Evolutionary conservation across 176 grass and related monocot species (phyloP).

Genomic region (Puya raimondii): DNA sequence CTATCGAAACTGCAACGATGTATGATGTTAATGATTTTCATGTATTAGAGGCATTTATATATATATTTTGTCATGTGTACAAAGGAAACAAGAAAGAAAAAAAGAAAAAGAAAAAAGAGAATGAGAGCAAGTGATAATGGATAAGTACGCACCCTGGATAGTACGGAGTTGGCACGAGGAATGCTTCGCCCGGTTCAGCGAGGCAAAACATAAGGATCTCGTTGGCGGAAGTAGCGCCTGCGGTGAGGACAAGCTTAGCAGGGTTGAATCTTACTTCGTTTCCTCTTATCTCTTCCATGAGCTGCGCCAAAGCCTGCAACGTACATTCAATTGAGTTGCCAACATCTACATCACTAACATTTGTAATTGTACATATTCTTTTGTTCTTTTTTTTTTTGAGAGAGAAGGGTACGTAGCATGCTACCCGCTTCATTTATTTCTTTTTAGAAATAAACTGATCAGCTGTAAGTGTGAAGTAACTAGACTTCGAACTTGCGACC

Average conservation of each 20-base stretch:
- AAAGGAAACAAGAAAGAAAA: neutral
- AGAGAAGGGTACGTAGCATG: no score
- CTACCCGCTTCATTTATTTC: no score
- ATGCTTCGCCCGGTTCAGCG: conserved; percentile 69
- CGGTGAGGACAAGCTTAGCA: conserved; percentile 68
- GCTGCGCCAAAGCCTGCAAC: conserved; percentile 60
- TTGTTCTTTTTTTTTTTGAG: no score
- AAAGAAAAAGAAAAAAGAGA: neutral
- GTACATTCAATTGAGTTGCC: no score
- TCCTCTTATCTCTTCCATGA: conserved; percentile 63
- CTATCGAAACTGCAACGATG: conserved; percentile 61
- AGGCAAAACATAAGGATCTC: conserved; percentile 91
- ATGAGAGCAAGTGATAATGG: neutral
- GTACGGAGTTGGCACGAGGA: conserved; percentile 86
- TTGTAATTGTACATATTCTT: neutral
- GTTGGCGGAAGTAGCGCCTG: conserved; percentile 84
- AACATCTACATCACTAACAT: neutral
- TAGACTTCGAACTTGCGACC: no score
- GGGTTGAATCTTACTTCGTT: conserved; percentile 54
- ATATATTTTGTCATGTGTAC: neutral
- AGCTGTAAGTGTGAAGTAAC: no score
- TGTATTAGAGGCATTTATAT: neutral
- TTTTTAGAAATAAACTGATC: no score
- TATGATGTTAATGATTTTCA: no score
- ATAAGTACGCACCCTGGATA: conserved; percentile 60